Percentiles rank a stretch among this genome's conserved stretches.
phyloP scores from a whole-genome alignment of 1,284 basidiomycete genomes.

The Phellopilus nigrolimitatus region DNA sequence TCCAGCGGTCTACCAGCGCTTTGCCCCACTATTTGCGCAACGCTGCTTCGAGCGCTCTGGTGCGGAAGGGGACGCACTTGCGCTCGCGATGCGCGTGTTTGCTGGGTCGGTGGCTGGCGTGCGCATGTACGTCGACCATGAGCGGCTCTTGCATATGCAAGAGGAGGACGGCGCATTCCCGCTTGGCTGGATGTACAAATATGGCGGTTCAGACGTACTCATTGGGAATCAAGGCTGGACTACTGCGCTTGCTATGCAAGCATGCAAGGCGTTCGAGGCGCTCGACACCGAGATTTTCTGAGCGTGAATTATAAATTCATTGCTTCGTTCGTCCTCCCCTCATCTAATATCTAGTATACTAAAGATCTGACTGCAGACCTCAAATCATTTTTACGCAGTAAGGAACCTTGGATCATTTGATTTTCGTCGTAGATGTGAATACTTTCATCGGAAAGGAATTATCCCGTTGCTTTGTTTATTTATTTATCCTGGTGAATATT shows the following conservation, averaged over 20 bases:
- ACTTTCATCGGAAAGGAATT: too few relatives aligned
- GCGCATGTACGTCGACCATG: conserved; percentile 15
- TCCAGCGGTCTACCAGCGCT: not conserved
- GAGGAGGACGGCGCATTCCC: conserved; percentile 22
- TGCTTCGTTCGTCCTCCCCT: not conserved
- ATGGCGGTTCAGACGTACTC: conserved; percentile 20
- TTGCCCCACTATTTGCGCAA: conserved; percentile 8
- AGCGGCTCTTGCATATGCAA: conserved; percentile 17
- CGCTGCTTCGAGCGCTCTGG: conserved; percentile 19
- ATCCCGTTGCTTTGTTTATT: too few relatives aligned
- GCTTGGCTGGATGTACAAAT: too few relatives aligned
- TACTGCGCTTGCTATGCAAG: conserved; percentile 21
- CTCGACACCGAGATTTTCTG: conserved; percentile 12
- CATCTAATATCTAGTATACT: too few relatives aligned
- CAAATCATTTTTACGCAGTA: too few relatives aligned
- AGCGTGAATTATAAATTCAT: not conserved
- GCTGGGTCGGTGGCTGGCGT: conserved; percentile 15
- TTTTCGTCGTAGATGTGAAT: too few relatives aligned
- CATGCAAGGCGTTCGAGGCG: conserved; percentile 17
- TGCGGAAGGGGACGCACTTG: conserved; percentile 16
- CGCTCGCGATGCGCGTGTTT: conserved; percentile 21
- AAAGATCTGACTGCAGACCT: too few relatives aligned
- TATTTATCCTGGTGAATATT: too few relatives aligned
- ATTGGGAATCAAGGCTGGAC: conserved; percentile 21
- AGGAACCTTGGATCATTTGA: too few relatives aligned